Percentiles rank a stretch among this genome's conserved stretches.
Conservation (phyloP, 768 basidiomycete species). For the Boletus huronensis region DNA sequence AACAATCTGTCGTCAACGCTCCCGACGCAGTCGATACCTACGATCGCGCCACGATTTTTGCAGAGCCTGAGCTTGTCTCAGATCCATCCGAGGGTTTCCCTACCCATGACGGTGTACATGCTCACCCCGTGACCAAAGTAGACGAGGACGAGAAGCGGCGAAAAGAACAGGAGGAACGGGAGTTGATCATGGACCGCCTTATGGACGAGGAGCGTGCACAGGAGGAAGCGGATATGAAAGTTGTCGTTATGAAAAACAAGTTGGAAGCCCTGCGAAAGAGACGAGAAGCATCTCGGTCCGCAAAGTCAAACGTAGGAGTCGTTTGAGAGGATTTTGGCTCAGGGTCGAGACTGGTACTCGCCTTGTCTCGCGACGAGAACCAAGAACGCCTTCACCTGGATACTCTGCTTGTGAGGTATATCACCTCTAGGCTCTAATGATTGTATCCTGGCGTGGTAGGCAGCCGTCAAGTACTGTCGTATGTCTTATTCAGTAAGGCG, state of each 20-base stretch:
- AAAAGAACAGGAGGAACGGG: constrained; percentile 69
- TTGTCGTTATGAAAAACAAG: constrained; percentile 58
- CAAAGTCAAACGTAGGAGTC: constrained; percentile 17
- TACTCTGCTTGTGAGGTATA: neutral
- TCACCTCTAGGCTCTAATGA: neutral
- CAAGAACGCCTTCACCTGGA: neutral
- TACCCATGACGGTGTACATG: constrained; percentile 25
- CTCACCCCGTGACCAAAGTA: constrained; percentile 7
- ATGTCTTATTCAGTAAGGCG: neutral
- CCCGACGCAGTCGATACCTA: constrained; percentile 48
- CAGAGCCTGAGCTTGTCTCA: constrained; percentile 58
- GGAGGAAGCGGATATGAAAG: constrained; percentile 83
- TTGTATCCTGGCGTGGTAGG: neutral
- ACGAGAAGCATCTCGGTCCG: constrained; percentile 35
- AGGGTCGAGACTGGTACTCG: neutral
- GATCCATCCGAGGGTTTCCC: constrained; percentile 51
- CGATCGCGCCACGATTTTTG: constrained; percentile 66
- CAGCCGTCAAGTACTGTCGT: neutral
- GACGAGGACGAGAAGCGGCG: constrained; percentile 41
- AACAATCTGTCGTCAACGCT: constrained; percentile 54
- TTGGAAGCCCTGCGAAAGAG: constrained; percentile 55
- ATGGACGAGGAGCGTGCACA: constrained; percentile 83
- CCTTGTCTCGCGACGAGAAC: neutral
- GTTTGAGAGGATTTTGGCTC: constrained; percentile 3
- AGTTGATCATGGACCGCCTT: constrained; percentile 82